Conservation (phyloP, 371 early-diverging fungal species). For the Mortierella sp. region DNA sequence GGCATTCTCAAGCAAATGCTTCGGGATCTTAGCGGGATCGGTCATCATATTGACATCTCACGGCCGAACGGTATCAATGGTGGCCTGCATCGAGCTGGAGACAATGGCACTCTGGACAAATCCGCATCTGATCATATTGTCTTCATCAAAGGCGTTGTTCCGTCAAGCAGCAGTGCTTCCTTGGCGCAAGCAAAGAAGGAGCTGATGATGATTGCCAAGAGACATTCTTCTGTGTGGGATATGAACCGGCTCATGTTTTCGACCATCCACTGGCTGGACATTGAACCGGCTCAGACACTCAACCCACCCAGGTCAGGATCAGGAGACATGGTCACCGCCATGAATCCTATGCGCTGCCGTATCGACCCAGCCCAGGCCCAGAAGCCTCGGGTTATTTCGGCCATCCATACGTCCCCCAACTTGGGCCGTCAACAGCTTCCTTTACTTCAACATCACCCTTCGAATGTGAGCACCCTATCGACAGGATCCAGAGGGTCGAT, state of each 20-base stretch:
- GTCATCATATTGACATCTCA: constrained; percentile 20
- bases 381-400: constrained; percentile 21
- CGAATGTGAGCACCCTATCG: constrained; percentile 25
- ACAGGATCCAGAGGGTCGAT: constrained; percentile 42
- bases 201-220: constrained; percentile 33
- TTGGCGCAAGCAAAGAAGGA: constrained; percentile 38
- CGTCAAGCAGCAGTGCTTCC: constrained; percentile 9
- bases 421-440: background rate
- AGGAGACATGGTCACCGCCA: constrained; percentile 30
- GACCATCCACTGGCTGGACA: constrained; percentile 55
- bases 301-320: constrained; percentile 10
- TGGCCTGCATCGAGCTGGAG: constrained; percentile 7
- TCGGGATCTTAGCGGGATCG: constrained; percentile 34
- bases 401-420: background rate
- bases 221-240: constrained; percentile 46
- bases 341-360: constrained; percentile 45
- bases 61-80: constrained; percentile 12
- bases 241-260: constrained; percentile 53
- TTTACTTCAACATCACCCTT: constrained; percentile 34
- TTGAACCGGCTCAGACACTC: constrained; percentile 40
- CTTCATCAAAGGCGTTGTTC: constrained; percentile 42
- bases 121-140: constrained; percentile 36
- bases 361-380: constrained; percentile 39
- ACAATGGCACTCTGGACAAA: constrained; percentile 26
- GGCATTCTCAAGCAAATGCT: constrained; percentile 38